Conservation (phyloP, 108 stramenopile species). For the Cylindrotheca fusiformis region DNA sequence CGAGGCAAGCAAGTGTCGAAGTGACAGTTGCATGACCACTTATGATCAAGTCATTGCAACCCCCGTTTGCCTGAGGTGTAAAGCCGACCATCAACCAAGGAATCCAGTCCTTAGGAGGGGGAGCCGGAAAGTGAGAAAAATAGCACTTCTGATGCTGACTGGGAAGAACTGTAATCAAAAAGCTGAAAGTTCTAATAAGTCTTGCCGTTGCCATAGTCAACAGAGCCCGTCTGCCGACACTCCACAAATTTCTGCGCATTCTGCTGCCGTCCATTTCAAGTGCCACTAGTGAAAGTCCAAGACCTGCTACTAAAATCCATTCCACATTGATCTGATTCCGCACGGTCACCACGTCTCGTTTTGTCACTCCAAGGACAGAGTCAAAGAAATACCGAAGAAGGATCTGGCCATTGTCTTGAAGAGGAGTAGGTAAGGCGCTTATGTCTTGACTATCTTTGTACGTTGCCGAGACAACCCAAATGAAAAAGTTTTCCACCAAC, state of each 20-base stretch:
- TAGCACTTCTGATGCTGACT: conserved; percentile 66
- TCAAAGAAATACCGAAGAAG: conserved; percentile 43
- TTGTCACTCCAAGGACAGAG: conserved; percentile 40
- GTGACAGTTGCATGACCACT: conserved; percentile 84
- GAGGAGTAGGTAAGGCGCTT: conserved; percentile 34
- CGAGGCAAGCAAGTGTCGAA: conserved; percentile 63
- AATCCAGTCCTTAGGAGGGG: conserved; percentile 55
- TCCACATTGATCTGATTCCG: conserved; percentile 69
- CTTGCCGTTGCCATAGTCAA: conserved; percentile 58
- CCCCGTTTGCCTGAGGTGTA: conserved; percentile 62
- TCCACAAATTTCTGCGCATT: conserved; percentile 45
- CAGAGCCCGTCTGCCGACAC: conserved; percentile 51
- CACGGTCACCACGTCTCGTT: conserved; percentile 49
- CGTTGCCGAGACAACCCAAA: conserved; percentile 84
- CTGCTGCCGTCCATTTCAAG: conserved; percentile 47
- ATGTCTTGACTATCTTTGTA: conserved; percentile 46
- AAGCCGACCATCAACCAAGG: conserved; percentile 74
- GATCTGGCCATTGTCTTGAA: conserved; percentile 80
- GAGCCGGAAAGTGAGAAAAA: conserved; percentile 55
- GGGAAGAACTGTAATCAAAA: conserved; percentile 72
- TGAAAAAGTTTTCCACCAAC: conserved; percentile 75
- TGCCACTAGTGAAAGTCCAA: conserved; percentile 58
- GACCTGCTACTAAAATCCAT: conserved; percentile 63
- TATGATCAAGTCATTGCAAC: conserved; percentile 84
- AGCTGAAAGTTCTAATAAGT: conserved; percentile 64